These are phyloP conservation scores for Phlyctochytrium bullatum DNA, from an alignment of 192 early-diverging fungal genomes.

Conservation along the genomic window DNA sequence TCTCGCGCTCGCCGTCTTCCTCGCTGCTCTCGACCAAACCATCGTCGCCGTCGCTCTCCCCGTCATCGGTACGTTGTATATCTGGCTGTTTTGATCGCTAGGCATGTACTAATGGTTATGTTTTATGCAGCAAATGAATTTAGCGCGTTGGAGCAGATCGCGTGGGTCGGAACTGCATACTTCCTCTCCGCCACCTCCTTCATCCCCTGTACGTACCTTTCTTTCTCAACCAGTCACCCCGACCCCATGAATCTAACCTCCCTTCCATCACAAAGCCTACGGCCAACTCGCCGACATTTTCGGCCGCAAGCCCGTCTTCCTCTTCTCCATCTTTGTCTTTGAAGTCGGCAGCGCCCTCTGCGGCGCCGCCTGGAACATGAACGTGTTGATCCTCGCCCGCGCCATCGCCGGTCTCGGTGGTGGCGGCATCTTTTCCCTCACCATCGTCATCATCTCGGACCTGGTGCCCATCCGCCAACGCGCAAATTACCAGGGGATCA, in stretches of 20 bases:
- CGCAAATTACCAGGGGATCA: conserved; percentile 74
- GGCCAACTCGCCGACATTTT: conserved; percentile 33
- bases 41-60: conserved; percentile 72
- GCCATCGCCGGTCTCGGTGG: conserved; percentile 67
- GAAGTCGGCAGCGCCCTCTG: conserved; percentile 74
- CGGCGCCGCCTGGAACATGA: conserved; percentile 60
- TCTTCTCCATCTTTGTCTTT: conserved; percentile 67
- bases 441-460: conserved; percentile 76
- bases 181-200: conserved; percentile 64
- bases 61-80: conserved; percentile 48
- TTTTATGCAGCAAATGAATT: conserved; percentile 49
- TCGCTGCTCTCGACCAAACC: conserved; percentile 68
- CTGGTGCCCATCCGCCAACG: conserved; percentile 21
- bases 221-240: conserved; percentile 62
- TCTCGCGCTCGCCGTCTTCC: conserved; percentile 43
- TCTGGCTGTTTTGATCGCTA: neutral
- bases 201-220: conserved; percentile 46
- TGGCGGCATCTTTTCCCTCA: conserved; percentile 72
- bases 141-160: conserved; percentile 51
- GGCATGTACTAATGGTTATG: neutral
- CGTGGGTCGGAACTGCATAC: conserved; percentile 77
- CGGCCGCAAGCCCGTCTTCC: conserved; percentile 54
- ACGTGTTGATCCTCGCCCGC: conserved; percentile 71
- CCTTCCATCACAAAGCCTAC: conserved; percentile 49
- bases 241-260: conserved; percentile 44